phyloP scores from a whole-genome alignment of 805 yeast genomes.

The Kodamaea neixiangensis region DNA sequence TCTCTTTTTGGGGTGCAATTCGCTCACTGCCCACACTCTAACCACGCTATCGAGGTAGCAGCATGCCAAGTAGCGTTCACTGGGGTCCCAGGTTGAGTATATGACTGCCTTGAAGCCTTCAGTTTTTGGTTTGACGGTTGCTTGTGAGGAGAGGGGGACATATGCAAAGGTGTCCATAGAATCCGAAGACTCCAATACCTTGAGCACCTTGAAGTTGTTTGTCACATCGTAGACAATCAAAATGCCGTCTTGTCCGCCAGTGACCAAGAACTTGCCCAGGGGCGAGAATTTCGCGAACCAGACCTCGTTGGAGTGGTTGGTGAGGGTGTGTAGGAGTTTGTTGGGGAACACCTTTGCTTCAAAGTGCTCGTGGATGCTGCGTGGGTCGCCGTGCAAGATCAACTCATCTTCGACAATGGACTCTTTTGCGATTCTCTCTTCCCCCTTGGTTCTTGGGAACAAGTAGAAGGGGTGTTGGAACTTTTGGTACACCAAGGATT shows the following conservation, averaged over 20 bases:
- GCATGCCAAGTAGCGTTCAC: constrained; percentile 64
- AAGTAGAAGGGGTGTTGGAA: constrained; percentile 28
- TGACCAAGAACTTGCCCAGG: constrained; percentile 72
- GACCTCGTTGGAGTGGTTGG: constrained; percentile 68
- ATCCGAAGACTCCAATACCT: constrained; percentile 30
- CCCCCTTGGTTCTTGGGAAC: constrained; percentile 25
- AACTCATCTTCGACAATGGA: constrained; percentile 1
- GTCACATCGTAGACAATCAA: constrained; percentile 66
- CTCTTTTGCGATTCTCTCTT: constrained; percentile 3
- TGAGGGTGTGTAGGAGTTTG: constrained; percentile 45
- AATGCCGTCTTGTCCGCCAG: constrained; percentile 69
- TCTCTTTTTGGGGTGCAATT: constrained; percentile 24
- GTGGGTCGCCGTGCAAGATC: constrained; percentile 4
- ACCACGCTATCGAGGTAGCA: constrained; percentile 73
- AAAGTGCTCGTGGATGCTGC: constrained; percentile 7
- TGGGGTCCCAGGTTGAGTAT: constrained; percentile 74
- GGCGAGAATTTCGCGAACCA: constrained; percentile 84
- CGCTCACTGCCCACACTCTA: constrained; percentile 63
- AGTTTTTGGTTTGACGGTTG: constrained; percentile 33
- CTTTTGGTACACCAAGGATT: constrained; percentile 23
- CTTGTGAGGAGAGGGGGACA: constrained; percentile 26
- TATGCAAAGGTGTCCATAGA: constrained; percentile 29
- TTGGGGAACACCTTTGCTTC: constrained; percentile 44
- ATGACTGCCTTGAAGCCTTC: constrained; percentile 43
- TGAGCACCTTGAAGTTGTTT: constrained; percentile 37